phyloP scores from a whole-genome alignment of 805 yeast species.

The Cephaloascus albidus region DNA sequence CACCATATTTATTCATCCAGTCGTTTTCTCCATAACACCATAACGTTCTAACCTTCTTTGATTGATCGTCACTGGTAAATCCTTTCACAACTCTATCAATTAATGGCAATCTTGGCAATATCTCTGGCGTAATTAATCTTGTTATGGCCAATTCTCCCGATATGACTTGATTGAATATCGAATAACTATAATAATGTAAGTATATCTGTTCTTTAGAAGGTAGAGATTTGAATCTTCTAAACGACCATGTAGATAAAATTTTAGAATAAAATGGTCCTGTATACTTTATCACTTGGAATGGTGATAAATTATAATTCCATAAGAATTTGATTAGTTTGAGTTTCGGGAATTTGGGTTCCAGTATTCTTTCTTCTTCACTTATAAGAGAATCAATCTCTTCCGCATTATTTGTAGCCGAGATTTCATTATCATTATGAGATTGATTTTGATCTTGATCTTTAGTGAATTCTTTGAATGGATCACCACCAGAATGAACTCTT shows the following conservation, averaged over 20 bases:
- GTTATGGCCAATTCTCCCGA: conserved; percentile 62
- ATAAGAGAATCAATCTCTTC: not conserved
- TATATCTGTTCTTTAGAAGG: conserved; percentile 20
- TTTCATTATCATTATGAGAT: conserved; percentile 1
- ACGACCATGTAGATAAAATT: conserved; percentile 45
- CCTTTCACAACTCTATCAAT: conserved; percentile 36
- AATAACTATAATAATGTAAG: conserved; percentile 46
- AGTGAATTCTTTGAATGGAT: conserved; percentile 13
- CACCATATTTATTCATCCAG: conserved; percentile 65
- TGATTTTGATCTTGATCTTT: not conserved
- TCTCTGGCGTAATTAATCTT: conserved; percentile 49
- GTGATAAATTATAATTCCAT: conserved; percentile 49
- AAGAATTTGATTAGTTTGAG: conserved; percentile 25
- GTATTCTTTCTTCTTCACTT: conserved; percentile 5
- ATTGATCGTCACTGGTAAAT: conserved; percentile 23
- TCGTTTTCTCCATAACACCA: conserved; percentile 64
- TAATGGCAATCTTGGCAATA: conserved; percentile 46
- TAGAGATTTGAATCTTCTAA: conserved; percentile 27
- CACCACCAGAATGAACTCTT: conserved; percentile 16
- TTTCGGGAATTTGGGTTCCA: conserved; percentile 8
- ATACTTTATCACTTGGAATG: conserved; percentile 39
- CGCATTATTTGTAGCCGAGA: no score
- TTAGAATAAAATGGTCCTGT: conserved; percentile 48
- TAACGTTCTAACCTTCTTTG: conserved; percentile 19
- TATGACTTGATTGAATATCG: conserved; percentile 43